A percentile compares a stretch with the other conserved stretches of the same genome.
Conservation (phyloP, 805 yeast species). For the Phaffomyces thermotolerans region DNA sequence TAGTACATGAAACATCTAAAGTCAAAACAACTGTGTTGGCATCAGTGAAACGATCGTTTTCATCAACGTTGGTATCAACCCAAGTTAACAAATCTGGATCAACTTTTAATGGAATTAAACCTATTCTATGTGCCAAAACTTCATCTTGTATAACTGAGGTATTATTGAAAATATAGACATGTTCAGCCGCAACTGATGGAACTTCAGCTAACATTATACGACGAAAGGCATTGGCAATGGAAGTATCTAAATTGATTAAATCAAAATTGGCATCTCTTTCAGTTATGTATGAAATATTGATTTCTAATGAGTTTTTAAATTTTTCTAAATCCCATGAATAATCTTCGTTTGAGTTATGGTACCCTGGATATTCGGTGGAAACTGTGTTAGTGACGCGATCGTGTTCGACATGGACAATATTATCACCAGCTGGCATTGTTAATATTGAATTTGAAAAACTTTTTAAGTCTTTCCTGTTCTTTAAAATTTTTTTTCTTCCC, state of each 20-base stretch:
- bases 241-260: slow-evolving; percentile 77
- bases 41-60: slow-evolving; percentile 69
- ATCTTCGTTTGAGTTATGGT: slow-evolving; percentile 50
- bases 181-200: slow-evolving; percentile 92
- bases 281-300: slow-evolving; percentile 56
- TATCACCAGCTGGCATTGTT: slow-evolving; percentile 23
- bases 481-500: not conserved
- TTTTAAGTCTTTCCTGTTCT: not conserved
- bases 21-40: slow-evolving; percentile 83
- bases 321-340: slow-evolving; percentile 78
- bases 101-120: slow-evolving; percentile 81
- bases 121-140: slow-evolving; percentile 92
- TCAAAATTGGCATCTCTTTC: slow-evolving; percentile 82
- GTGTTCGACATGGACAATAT: slow-evolving; percentile 79
- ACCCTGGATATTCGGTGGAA: slow-evolving; percentile 90
- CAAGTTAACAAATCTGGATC: slow-evolving; percentile 86
- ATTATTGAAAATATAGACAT: slow-evolving; percentile 84
- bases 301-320: slow-evolving; percentile 60
- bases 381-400: slow-evolving; percentile 88
- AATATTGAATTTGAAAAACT: not conserved
- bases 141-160: slow-evolving; percentile 97
- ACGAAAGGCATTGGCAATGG: slow-evolving; percentile 93
- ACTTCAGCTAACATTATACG: slow-evolving; percentile 96
- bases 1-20: slow-evolving; percentile 75
- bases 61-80: slow-evolving; percentile 63